Evolutionary conservation across 1,284 basidiomycete species (phyloP).

Genomic region (Polyporus tsugae): DNA sequence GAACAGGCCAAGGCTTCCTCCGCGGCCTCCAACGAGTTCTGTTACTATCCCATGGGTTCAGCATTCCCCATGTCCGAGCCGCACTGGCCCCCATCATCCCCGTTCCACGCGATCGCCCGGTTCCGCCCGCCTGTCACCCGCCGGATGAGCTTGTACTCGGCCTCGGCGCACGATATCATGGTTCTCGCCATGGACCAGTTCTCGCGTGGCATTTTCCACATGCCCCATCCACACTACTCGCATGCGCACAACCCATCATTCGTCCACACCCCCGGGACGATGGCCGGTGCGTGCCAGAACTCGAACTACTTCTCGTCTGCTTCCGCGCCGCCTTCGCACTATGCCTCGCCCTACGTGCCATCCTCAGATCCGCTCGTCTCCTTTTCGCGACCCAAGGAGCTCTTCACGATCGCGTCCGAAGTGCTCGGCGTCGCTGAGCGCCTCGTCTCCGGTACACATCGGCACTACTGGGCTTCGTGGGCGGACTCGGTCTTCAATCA

Average conservation of each 20-base stretch:
- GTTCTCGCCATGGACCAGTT: constrained; percentile 72
- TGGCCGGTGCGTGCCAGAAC: constrained; percentile 22
- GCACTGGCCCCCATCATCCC: constrained; percentile 59
- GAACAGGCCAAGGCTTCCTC: constrained; percentile 21
- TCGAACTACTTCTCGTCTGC: constrained; percentile 25
- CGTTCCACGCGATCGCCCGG: constrained; percentile 59
- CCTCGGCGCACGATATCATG: constrained; percentile 60
- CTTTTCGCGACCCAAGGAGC: constrained; percentile 64
- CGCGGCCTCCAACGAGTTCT: constrained; percentile 23
- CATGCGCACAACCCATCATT: constrained; percentile 38
- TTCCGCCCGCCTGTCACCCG: constrained; percentile 60
- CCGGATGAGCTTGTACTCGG: constrained; percentile 54
- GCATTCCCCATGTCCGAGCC: constrained; percentile 49
- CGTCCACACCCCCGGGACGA: constrained; percentile 25
- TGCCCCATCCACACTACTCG: constrained; percentile 61
- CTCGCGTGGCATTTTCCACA: constrained; percentile 71
- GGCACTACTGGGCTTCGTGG: constrained; percentile 65
- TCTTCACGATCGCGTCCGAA: constrained; percentile 67
- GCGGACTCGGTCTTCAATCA: constrained; percentile 66
- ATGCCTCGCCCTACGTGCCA: constrained; percentile 19
- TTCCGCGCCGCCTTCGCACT: constrained; percentile 23
- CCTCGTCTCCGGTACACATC: constrained; percentile 50
- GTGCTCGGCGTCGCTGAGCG: constrained; percentile 68
- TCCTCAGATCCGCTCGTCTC: constrained; percentile 29
- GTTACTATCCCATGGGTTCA: constrained; percentile 29